Conservation (phyloP, 2,329 filamentous ascomycete species). For the Xylariaceae sp. region DNA sequence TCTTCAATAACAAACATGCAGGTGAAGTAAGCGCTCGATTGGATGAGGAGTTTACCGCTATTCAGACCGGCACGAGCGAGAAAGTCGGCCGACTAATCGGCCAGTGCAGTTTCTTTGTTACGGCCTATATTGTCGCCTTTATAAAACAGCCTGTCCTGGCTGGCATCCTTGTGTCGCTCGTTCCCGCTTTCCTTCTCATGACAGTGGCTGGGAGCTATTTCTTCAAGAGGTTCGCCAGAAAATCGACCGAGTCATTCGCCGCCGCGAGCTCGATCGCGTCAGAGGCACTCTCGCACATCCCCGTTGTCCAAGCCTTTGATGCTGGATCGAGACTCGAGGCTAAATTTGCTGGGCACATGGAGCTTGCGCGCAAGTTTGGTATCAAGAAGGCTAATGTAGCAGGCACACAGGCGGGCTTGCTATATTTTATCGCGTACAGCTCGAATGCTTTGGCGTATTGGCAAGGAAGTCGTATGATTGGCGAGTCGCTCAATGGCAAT, state of each 20-base stretch:
- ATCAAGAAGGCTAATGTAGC: constrained; percentile 61
- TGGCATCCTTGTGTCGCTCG: constrained; percentile 63
- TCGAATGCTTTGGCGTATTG: constrained; percentile 70
- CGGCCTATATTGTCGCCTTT: constrained; percentile 69
- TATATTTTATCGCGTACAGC: constrained; percentile 70
- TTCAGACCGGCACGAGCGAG: constrained; percentile 70
- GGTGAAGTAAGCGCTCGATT: constrained; percentile 67
- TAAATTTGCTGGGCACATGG: constrained; percentile 59
- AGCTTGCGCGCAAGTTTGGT: constrained; percentile 52
- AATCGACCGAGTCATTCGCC: constrained; percentile 56
- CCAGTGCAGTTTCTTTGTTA: constrained; percentile 66
- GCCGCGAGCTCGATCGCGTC: constrained; percentile 65
- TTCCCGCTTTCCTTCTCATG: constrained; percentile 66
- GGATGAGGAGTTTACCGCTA: constrained; percentile 66
- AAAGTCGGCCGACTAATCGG: constrained; percentile 69
- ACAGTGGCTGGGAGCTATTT: constrained; percentile 58
- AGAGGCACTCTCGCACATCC: constrained; percentile 62
- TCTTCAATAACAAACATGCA: constrained; percentile 64
- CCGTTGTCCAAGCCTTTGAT: constrained; percentile 66
- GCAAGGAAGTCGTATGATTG: constrained; percentile 62
- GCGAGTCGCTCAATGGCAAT: constrained; percentile 22
- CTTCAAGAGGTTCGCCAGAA: constrained; percentile 52
- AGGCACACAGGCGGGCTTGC: constrained; percentile 60
- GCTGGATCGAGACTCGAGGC: constrained; percentile 61
- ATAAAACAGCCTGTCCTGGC: constrained; percentile 65